These are phyloP conservation scores for Raphanus raphanistrum DNA, from an alignment of 345 rosid species.

Conservation along the genomic window DNA sequence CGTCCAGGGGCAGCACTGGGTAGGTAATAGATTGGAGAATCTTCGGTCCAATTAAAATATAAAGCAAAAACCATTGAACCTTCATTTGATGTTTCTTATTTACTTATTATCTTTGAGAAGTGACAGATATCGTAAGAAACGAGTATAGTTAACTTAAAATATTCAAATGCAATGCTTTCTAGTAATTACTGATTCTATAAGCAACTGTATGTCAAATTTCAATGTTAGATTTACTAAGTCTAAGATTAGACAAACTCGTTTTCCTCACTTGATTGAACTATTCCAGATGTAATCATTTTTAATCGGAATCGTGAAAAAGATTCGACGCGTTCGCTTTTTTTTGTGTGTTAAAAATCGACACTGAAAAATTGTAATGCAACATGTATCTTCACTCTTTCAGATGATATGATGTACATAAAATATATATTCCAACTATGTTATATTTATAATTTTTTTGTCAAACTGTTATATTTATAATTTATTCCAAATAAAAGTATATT, in stretches of 20 bases:
- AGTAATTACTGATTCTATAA: constrained; percentile 23
- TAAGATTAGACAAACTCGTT: constrained; percentile 29
- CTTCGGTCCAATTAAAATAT: constrained; percentile 13
- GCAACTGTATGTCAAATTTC: constrained; percentile 19
- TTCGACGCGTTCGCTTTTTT: constrained; percentile 3
- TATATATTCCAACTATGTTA: neutral
- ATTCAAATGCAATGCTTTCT: constrained; percentile 10
- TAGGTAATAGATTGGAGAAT: constrained; percentile 11
- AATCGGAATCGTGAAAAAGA: constrained; percentile 4
- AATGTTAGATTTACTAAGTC: constrained; percentile 30
- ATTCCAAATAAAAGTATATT: neutral
- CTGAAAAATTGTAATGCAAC: neutral
- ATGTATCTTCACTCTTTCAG: neutral
- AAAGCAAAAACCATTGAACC: constrained; percentile 18
- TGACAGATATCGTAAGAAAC: constrained; percentile 21
- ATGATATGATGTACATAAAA: neutral
- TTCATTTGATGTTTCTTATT: neutral
- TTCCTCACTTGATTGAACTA: constrained; percentile 9
- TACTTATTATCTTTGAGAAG: neutral
- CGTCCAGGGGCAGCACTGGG: constrained; percentile 27
- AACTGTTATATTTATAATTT: neutral
- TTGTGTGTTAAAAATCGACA: neutral
- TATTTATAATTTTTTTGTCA: neutral
- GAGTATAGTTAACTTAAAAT: neutral
- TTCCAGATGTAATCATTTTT: constrained; percentile 3